A percentile compares a stretch with the other conserved stretches of the same genome.
These are phyloP conservation scores for Phyllostachys edulis DNA, from an alignment of 176 grass and related monocot genomes.

Conservation along the genomic window DNA sequence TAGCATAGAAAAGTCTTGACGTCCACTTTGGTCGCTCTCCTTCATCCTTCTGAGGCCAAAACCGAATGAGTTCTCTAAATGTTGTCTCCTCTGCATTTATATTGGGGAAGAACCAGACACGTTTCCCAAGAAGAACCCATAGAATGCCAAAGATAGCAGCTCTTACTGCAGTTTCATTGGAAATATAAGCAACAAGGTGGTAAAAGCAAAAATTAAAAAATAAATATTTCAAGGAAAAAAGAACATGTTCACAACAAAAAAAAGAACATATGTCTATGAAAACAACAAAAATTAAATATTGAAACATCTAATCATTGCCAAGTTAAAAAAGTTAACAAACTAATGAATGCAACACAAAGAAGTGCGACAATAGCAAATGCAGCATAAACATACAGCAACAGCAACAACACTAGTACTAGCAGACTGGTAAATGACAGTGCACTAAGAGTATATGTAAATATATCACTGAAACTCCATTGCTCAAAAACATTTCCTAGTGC, in stretches of 20 bases:
- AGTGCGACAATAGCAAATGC: not conserved
- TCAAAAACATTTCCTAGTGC: constrained; percentile 20
- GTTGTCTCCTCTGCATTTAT: constrained; percentile 99
- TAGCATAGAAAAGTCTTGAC: constrained; percentile 77
- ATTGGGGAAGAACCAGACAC: constrained; percentile 99
- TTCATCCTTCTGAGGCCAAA: constrained; percentile 97
- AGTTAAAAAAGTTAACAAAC: constrained; percentile 7
- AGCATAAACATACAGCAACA: constrained; percentile 18
- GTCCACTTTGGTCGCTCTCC: constrained; percentile 82
- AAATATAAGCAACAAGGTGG: constrained; percentile 15
- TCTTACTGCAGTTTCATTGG: constrained; percentile 61
- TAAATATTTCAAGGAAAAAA: not conserved
- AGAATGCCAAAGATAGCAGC: constrained; percentile 78
- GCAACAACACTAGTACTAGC: not conserved
- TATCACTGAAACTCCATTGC: not conserved
- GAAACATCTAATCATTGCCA: not conserved
- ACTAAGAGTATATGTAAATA: constrained; percentile 5
- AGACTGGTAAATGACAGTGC: not conserved
- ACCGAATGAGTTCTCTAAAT: constrained; percentile 85
- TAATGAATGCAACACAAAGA: constrained; percentile 8
- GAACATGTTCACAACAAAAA: not conserved
- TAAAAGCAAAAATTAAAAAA: not conserved
- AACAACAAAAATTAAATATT: not conserved
- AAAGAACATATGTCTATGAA: not conserved
- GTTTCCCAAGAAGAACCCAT: constrained; percentile 86